Evolutionary conservation across 805 yeast genomes (phyloP).

Genomic region (Ascoidea asiatica): DNA sequence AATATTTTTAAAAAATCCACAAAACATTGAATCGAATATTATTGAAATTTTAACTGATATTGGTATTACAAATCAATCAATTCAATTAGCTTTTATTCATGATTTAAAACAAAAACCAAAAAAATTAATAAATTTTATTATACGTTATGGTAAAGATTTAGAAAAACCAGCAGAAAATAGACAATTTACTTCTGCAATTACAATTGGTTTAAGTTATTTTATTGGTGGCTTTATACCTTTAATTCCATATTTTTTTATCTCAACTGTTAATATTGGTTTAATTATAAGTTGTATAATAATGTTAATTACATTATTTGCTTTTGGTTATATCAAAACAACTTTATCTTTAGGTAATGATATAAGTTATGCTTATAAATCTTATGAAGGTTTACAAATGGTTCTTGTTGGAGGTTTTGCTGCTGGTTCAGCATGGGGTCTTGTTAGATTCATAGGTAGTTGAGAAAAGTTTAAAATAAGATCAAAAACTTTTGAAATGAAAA

Average conservation of each 20-base stretch:
- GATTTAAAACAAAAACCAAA: conserved; percentile 74
- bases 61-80: conserved; percentile 48
- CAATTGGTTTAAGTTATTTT: conserved; percentile 82
- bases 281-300: conserved; percentile 63
- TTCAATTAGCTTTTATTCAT: conserved; percentile 57
- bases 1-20: conserved; percentile 51
- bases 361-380: conserved; percentile 40
- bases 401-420: conserved; percentile 96
- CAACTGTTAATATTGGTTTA: conserved; percentile 66
- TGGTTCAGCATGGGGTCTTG: conserved; percentile 91
- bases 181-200: conserved; percentile 75
- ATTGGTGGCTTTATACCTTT: conserved; percentile 88
- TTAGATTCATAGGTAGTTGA: too few species aligned
- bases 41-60: conserved; percentile 71
- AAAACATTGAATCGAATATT: conserved; percentile 58
- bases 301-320: conserved; percentile 73
- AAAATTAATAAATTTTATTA: conserved; percentile 72
- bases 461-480: too few species aligned
- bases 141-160: conserved; percentile 80
- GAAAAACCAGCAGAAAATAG: conserved; percentile 94
- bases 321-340: conserved; percentile 77
- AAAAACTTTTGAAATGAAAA: too few species aligned
- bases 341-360: conserved; percentile 75
- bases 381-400: conserved; percentile 85
- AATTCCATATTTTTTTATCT: conserved; percentile 78